These are phyloP conservation scores for Solanum clarkiae DNA, from an alignment of 257 asterid species.

Conservation along the genomic window DNA sequence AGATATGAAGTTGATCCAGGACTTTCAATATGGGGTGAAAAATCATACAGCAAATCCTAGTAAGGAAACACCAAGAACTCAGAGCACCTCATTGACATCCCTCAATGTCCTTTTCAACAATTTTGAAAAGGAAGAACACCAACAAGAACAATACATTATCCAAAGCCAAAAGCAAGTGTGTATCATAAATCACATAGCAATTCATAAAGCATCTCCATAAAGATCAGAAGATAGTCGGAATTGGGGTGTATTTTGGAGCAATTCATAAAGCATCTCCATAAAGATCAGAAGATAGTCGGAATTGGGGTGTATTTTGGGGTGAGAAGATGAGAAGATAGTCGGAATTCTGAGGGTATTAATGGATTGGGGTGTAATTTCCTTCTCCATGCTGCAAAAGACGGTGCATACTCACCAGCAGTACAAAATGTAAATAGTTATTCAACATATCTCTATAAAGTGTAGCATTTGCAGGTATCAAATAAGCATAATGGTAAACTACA, in stretches of 20 bases:
- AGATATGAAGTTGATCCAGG: neutral
- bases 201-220: neutral
- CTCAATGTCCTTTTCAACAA: neutral
- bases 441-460: neutral
- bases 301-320: no score
- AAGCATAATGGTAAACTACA: neutral
- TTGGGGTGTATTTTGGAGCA: no score
- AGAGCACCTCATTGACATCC: neutral
- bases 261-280: no score
- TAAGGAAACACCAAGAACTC: neutral
- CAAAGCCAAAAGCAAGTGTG: neutral
- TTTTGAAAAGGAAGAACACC: neutral
- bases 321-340: neutral
- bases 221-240: no score
- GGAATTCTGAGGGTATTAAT: neutral
- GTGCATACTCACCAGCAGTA: neutral
- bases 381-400: neutral
- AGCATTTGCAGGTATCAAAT: neutral
- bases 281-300: no score
- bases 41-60: neutral
- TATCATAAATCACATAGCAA: neutral
- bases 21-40: neutral
- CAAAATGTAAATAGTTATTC: neutral
- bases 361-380: neutral
- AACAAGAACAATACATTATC: neutral